Evolutionary conservation across 257 asterid species (phyloP).

Genomic region (Scutellaria galericulata): DNA sequence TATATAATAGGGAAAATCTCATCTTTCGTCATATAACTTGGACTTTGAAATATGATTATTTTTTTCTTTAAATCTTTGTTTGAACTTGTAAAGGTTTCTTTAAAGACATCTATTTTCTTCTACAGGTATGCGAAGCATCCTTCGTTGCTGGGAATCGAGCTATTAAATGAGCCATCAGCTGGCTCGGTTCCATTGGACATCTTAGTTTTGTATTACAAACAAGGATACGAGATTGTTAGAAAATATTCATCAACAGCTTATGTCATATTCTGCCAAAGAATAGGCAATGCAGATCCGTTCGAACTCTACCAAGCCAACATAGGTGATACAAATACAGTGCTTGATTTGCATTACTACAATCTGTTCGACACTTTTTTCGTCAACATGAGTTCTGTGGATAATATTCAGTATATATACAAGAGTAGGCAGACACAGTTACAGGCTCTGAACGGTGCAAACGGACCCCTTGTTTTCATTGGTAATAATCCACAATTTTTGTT

Average conservation of each 20-base stretch:
- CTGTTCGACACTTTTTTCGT: conserved; percentile 59
- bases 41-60: no score
- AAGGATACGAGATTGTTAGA: conserved; percentile 67
- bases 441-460: conserved; percentile 68
- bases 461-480: conserved; percentile 80
- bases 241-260: conserved; percentile 72
- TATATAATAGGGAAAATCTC: no score
- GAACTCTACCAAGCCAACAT: conserved; percentile 76
- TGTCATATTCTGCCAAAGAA: conserved; percentile 79
- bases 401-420: conserved; percentile 58
- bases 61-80: neutral
- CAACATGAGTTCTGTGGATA: conserved; percentile 60
- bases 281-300: conserved; percentile 69
- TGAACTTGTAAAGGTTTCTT: conserved; percentile 4
- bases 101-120: neutral
- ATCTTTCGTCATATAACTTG: no score
- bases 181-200: conserved; percentile 64
- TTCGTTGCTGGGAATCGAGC: conserved; percentile 80
- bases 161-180: conserved; percentile 77
- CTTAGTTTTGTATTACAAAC: conserved; percentile 63
- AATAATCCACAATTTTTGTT: conserved; percentile 1
- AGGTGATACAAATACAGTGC: conserved; percentile 61
- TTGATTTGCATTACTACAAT: conserved; percentile 84
- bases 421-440: conserved; percentile 65
- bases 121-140: conserved; percentile 75